Base-by-base conservation (phyloP, 1,284 basidiomycete genomes). In the Athelia psychrophila region DNA sequence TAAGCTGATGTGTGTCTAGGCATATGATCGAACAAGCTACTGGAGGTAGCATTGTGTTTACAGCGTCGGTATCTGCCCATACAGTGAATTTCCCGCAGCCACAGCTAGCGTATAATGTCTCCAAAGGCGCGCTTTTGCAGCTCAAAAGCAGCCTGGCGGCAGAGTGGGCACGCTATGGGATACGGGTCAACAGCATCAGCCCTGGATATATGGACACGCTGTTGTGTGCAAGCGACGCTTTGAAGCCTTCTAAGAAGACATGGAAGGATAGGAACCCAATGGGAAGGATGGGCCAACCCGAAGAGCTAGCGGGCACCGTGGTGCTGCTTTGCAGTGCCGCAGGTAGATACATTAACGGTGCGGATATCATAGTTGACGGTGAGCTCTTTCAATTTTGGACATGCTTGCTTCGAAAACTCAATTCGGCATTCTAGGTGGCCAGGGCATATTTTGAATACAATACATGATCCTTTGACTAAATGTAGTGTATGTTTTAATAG, bases 151-250 rank as follows among this genome's bases (percentile, higher is more conserved):
- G 54, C 12, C 55, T 64, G 4, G 73, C 72, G 5, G 71, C 71
- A 0, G 74, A 77, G 56, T 75, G 72, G 73, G 68, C 68, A 2
- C 56, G 60, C 16, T 62, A 75, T 51, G 73, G 73, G 1, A 73
- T 76, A 32, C 66, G 71, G 3, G 73, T 74, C 32, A 77, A 75
- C 51, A 71, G 65, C 25, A 66, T 77, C 33, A 70, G 68, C 44
- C 72, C 74, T 8, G 74, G 75, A n/a, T 75, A 73, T 54, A 74
- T 74, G 68, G 69, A 75, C 50, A 76, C 74, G 2, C 62, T 68
- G 36, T 59, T 75, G 57, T 77, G 74, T 30, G 61, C 66, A 40
- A 69, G 67, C 9, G 59, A 64, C 0, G 65, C 64, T 1, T 55
- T 72, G 9, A 67, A 59, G 16, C 58, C 62, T 13, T 63, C 61